A percentile compares a stretch with the other conserved stretches of the same genome.
Conservation (phyloP, 257 asterid genomes). For the Coffea canephora region DNA sequence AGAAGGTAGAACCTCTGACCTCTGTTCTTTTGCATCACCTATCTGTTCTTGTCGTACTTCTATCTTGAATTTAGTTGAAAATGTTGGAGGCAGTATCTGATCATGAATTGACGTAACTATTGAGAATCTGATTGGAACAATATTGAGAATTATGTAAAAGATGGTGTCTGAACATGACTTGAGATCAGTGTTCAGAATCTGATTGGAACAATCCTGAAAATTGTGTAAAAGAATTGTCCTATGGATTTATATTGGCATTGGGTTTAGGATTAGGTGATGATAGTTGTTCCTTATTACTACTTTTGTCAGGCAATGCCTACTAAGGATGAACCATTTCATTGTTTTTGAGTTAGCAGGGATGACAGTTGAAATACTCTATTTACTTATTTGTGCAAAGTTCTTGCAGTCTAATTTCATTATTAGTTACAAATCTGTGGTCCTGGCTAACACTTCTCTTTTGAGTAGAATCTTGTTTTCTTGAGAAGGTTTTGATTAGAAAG, state of each 20-base stretch:
- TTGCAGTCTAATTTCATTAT: not conserved
- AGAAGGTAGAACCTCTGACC: conserved; percentile 43
- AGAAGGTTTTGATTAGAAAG: not conserved
- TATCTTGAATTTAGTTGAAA: not conserved
- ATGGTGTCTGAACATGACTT: not conserved
- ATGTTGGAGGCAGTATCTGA: not conserved
- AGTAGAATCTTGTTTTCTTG: too few relatives aligned
- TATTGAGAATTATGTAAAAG: not conserved
- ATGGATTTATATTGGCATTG: not conserved
- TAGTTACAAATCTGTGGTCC: not conserved
- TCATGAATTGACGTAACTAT: not conserved
- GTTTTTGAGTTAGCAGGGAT: not conserved
- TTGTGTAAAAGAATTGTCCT: not conserved
- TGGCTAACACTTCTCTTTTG: too few relatives aligned
- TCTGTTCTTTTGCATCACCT: not conserved
- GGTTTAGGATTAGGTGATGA: not conserved
- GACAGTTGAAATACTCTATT: not conserved
- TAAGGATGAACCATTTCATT: too few relatives aligned
- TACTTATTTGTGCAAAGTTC: too few relatives aligned
- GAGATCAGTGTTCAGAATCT: not conserved
- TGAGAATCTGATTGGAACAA: not conserved
- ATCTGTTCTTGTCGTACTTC: not conserved
- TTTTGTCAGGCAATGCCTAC: not conserved
- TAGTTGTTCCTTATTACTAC: not conserved
- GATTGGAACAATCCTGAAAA: not conserved